Evolutionary conservation across 179 eudicot genomes (phyloP), one percentile per base, ranked within the genome.

Genomic region (Silene vulgaris): DNA sequence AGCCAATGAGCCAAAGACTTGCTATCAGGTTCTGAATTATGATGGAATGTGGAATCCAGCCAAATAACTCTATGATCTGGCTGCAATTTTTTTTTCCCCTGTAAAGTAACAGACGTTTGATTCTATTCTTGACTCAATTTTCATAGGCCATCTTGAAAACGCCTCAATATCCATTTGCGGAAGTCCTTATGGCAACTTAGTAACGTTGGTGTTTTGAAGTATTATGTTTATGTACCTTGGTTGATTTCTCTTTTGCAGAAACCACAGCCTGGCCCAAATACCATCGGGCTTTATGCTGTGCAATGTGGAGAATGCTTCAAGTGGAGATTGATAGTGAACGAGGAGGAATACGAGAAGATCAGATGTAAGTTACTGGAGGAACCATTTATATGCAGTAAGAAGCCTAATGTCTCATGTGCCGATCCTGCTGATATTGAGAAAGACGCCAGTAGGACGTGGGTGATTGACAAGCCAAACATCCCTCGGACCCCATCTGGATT

Each of bases 291-390:
- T 37, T 91, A 82, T 79, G 90, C 96, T 57, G 93, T 79, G 48
- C 97, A 92, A 48, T 92, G 97, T 69, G 89, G 77, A 43, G 84
- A 87, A 60, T 92, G 97, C 83, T 85, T 84, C 62, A 92, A 92
- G 76, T 92, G 97, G 97, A 90, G 97, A 81, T 69, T 77, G 50
- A 80, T 92, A 11, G 65, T 88, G 4, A 79, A 87, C 2, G 84
- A 80, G 76, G 90, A 92, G 74, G 90, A 89, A 81, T 92, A 81
- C 26, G 97, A 92, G 76, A 88, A 79, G 54, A 84, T 89, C 72
- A 81, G 97, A 72, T 78, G 93, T 73, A 87, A 84, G 48, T 75
- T 85, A 68, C 66, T 62, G 20, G 89, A 89, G 68, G 88, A 88
- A 5, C 97, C 96, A 14, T 92, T 90, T 61, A 32, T 75, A 50